Evolutionary conservation across 176 grass and related monocot species (phyloP).

Genomic region (Ananas comosus): DNA sequence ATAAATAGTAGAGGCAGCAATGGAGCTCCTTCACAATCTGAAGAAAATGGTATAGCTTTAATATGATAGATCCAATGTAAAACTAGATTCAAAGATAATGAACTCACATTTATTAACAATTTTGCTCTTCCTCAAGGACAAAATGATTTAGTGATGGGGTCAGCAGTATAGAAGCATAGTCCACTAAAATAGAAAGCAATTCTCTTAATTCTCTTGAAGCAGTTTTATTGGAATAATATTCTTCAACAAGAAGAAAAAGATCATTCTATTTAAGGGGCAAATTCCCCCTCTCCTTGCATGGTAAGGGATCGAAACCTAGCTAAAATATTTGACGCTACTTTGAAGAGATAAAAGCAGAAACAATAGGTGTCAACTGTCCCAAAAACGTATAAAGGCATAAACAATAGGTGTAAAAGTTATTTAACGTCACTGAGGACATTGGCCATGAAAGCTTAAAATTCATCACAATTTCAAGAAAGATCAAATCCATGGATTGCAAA

Average conservation of each 20-base stretch:
- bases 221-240: no score
- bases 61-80: neutral
- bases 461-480: no score
- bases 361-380: no score
- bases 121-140: neutral
- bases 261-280: neutral
- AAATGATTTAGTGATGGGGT: neutral
- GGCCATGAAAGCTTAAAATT: no score
- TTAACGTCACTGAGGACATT: no score
- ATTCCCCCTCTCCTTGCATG: neutral
- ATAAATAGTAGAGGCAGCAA: slow-evolving; percentile 74
- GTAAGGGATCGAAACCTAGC: no score
- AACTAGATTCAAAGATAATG: slow-evolving; percentile 7
- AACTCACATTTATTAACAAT: neutral
- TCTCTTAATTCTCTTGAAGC: neutral
- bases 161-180: neutral
- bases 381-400: no score
- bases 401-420: no score
- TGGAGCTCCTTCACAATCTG: slow-evolving; percentile 81
- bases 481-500: no score
- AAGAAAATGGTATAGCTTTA: slow-evolving; percentile 7
- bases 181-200: neutral
- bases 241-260: no score
- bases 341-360: no score
- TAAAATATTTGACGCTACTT: no score